Conservation (phyloP, 1,284 basidiomycete species). For the Erythrobasidium hasegawianum region DNA sequence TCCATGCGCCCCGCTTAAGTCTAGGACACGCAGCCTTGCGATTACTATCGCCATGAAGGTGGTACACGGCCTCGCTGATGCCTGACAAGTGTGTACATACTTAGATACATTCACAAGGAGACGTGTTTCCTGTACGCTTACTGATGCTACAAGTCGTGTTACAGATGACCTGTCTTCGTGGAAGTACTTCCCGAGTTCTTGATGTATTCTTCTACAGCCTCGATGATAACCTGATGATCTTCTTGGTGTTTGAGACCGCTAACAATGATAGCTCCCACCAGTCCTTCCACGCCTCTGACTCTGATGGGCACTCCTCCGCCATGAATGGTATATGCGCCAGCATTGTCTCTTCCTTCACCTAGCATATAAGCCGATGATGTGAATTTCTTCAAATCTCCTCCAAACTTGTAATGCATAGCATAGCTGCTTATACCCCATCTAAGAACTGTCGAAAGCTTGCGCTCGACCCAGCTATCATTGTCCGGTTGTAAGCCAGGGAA, state of each 20-base stretch:
- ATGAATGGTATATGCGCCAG: conserved; percentile 36
- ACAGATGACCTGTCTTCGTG: too few relatives aligned
- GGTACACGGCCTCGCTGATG: too few relatives aligned
- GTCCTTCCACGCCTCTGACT: conserved; percentile 40
- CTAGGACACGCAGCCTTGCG: too few relatives aligned
- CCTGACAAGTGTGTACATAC: too few relatives aligned
- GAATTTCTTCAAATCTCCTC: conserved; percentile 21
- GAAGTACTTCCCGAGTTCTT: not conserved
- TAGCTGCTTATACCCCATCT: conserved; percentile 35
- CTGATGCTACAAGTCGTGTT: too few relatives aligned
- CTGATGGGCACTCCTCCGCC: conserved; percentile 44
- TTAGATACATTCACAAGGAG: too few relatives aligned
- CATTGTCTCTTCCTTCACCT: conserved; percentile 12
- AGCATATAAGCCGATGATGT: conserved; percentile 12
- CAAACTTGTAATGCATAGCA: conserved; percentile 34
- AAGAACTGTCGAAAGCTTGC: conserved; percentile 37
- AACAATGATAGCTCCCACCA: conserved; percentile 41
- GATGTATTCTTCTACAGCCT: conserved; percentile 38
- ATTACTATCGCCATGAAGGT: too few relatives aligned
- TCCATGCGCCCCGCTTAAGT: too few relatives aligned
- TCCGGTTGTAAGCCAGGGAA: conserved; percentile 19
- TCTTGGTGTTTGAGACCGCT: conserved; percentile 42
- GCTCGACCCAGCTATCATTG: conserved; percentile 38
- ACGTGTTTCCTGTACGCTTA: too few relatives aligned
- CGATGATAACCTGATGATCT: conserved; percentile 42